These are phyloP conservation scores for Termitomyces sp. DNA, from an alignment of 768 basidiomycete genomes.

Conservation along the genomic window DNA sequence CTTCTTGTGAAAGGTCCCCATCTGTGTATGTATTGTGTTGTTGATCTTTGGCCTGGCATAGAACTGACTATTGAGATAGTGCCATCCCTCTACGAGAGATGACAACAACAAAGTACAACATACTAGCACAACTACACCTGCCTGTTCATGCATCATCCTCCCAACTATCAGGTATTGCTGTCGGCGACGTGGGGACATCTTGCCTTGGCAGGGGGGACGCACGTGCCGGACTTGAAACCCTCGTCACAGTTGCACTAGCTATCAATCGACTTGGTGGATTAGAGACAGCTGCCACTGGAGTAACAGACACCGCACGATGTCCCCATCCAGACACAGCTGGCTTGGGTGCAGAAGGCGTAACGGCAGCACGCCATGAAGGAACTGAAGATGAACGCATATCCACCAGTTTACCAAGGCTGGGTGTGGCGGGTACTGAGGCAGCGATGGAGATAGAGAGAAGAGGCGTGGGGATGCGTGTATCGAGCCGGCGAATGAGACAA, in stretches of 20 bases:
- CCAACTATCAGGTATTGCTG: constrained; percentile 27
- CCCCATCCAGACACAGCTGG: constrained; percentile 4
- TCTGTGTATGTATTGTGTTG: too few species aligned
- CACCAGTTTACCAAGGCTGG: constrained; percentile 55
- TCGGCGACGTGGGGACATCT: constrained; percentile 8
- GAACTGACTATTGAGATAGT: too few species aligned
- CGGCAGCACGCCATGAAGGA: constrained; percentile 17
- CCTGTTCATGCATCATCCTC: constrained; percentile 24
- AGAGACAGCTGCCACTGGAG: not conserved
- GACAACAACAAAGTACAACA: not conserved
- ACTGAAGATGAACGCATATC: constrained; percentile 37
- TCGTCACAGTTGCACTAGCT: constrained; percentile 2
- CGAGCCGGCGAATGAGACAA: constrained; percentile 74
- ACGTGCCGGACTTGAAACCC: constrained; percentile 10
- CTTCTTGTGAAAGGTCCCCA: too few species aligned
- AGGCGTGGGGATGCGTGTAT: constrained; percentile 73
- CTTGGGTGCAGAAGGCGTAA: constrained; percentile 7
- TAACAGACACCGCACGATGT: not conserved
- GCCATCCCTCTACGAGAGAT: too few species aligned
- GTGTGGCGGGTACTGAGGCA: constrained; percentile 19
- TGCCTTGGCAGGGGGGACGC: not conserved
- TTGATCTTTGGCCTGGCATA: too few species aligned
- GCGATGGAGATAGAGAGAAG: constrained; percentile 49
- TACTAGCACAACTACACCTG: not conserved
- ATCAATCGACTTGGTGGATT: not conserved